Evolutionary conservation across 495 filamentous ascomycete genomes (phyloP).

Genomic region (Penicillium angulare): DNA sequence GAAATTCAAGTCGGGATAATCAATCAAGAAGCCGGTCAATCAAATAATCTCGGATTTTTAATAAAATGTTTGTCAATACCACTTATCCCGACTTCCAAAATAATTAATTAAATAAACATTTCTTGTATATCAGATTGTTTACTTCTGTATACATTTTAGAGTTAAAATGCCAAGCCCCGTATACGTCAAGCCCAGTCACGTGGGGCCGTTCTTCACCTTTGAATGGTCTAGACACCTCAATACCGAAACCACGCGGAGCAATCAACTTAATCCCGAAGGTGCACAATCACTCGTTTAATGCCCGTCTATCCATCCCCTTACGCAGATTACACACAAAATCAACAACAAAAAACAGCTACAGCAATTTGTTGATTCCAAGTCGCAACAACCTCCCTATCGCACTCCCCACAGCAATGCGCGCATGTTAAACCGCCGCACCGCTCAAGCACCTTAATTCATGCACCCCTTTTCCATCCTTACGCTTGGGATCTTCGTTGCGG

Average conservation of each 20-base stretch:
- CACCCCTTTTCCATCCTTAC: constrained; percentile 94
- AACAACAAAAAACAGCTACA: too few relatives aligned
- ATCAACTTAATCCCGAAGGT: not conserved
- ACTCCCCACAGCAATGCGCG: constrained; percentile 31
- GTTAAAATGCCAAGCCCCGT: not conserved
- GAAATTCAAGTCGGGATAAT: not conserved
- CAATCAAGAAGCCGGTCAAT: too few relatives aligned
- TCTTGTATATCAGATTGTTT: too few relatives aligned
- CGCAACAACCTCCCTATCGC: not conserved
- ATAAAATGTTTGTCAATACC: too few relatives aligned
- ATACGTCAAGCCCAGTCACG: constrained; percentile 20
- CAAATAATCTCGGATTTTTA: not conserved
- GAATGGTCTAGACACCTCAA: constrained; percentile 22
- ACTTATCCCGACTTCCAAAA: too few relatives aligned
- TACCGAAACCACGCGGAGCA: constrained; percentile 13
- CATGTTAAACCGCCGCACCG: constrained; percentile 28
- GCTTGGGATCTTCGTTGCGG: constrained; percentile 96
- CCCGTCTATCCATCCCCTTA: too few relatives aligned
- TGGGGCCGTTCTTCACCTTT: constrained; percentile 5
- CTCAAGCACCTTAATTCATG: constrained; percentile 63
- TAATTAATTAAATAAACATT: too few relatives aligned
- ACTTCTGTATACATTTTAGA: too few relatives aligned
- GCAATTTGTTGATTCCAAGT: too few relatives aligned
- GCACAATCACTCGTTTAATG: not conserved
- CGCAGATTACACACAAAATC: not conserved